Base-by-base conservation (phyloP, 169 alveolate genomes). In the Plasmodium falciparum region DNA sequence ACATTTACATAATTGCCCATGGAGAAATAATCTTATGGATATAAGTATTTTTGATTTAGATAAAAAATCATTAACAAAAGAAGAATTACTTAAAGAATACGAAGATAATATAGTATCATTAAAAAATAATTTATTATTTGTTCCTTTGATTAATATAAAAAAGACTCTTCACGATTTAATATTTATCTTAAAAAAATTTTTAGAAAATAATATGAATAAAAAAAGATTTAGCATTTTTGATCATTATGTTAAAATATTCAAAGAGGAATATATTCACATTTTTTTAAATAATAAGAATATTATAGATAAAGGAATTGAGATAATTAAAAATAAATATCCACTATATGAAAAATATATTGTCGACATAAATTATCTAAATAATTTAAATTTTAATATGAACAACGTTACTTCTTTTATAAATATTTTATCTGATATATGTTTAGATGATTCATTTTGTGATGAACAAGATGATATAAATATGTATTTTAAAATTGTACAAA, bases 91-190 rank as follows among this genome's bases (percentile, higher is more conserved):
- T 3, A 58, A 45, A 43, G 91, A 83, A 12, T 83, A 83, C 61
- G 58, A 67, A 71, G 45, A 33, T 29, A 73, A 58, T 20, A 22
- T 13, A 12, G 24, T 15, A n/a, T 17, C 71, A 13, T 9, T 83
- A 62, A 63, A 54, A 83, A 45, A 45, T 58, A 58, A 47, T 70
- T 69, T 59, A 49, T 13, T 29, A n/a, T 26, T 69, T 39, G 63
- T 83, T 50, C 91, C 91, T 20, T 56, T 69, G 22, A 54, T 83
- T 39, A 63, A 83, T 73, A 83, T 83, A 17, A 83, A 83, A 50
- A 70, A 70, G 49, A 70, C 86, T n/a, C 26, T 83, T 11, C 33
- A 29, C 4, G 74, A 83, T 33, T 58, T 83, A 2, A 49, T 70
- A 12, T 13, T 70, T 15, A 54, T 83, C 58, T 29, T 83, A 33